Evolutionary conservation across 2,329 filamentous ascomycete species (phyloP).

Genomic region (Botrytis porri): DNA sequence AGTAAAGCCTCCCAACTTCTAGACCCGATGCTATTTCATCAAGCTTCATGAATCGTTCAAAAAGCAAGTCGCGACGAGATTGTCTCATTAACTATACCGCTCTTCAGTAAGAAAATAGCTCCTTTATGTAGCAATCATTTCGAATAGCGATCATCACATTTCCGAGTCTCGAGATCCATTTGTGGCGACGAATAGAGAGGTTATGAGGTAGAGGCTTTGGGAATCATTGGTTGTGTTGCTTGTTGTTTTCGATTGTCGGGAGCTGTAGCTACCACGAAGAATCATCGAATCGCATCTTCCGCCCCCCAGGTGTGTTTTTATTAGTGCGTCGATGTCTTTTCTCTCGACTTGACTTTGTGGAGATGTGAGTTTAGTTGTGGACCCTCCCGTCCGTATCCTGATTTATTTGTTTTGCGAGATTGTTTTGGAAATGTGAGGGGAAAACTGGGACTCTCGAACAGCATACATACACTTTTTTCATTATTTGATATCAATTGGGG

Average conservation of each 20-base stretch:
- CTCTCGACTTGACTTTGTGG: not conserved
- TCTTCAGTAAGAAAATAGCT: not conserved
- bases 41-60: not conserved
- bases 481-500: not conserved
- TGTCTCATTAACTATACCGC: slow-evolving; percentile 2
- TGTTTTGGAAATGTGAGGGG: not conserved
- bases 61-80: not conserved
- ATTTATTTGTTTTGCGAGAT: not conserved
- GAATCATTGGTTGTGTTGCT: not conserved
- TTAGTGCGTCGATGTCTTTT: not conserved
- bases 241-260: too few relatives aligned
- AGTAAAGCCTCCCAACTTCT: not conserved
- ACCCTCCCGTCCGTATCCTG: not conserved
- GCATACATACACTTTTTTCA: not conserved
- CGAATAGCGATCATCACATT: not conserved
- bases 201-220: not conserved
- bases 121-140: not conserved
- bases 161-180: not conserved
- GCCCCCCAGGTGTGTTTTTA: not conserved
- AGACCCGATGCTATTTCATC: not conserved
- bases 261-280: not conserved
- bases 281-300: not conserved
- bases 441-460: not conserved
- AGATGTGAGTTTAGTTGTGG: not conserved
- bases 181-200: not conserved